A percentile compares a stretch with the other conserved stretches of the same genome.
These are phyloP conservation scores for Taphrina betulina DNA, from an alignment of 1,139 yeast species.

Conservation along the genomic window DNA sequence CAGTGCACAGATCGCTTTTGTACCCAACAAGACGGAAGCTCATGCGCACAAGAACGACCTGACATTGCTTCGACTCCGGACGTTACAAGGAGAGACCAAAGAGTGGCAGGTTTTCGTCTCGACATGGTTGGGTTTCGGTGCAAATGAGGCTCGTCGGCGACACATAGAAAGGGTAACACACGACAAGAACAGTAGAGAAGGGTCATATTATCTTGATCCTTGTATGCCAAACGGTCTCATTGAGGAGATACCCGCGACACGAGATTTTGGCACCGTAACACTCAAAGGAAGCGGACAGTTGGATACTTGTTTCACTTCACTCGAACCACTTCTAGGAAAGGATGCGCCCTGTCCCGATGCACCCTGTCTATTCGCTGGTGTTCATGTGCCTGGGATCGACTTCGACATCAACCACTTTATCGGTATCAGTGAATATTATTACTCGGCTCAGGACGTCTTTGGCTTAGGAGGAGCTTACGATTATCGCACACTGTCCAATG, in stretches of 20 bases:
- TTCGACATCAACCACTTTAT: slow-evolving; percentile 66
- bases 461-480: slow-evolving; percentile 47
- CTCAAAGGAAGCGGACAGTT: slow-evolving; percentile 61
- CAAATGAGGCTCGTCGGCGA: slow-evolving; percentile 62
- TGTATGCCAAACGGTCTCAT: slow-evolving; percentile 56
- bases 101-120: slow-evolving; percentile 62
- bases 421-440: slow-evolving; percentile 84
- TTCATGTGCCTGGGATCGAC: slow-evolving; percentile 65
- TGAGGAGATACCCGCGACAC: slow-evolving; percentile 35
- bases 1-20: slow-evolving; percentile 78
- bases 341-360: slow-evolving; percentile 48
- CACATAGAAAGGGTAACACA: slow-evolving; percentile 46
- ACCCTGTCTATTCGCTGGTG: slow-evolving; percentile 47
- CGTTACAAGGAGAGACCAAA: slow-evolving; percentile 46
- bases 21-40: slow-evolving; percentile 60
- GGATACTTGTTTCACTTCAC: slow-evolving; percentile 53
- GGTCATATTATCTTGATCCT: slow-evolving; percentile 51
- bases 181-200: slow-evolving; percentile 13
- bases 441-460: slow-evolving; percentile 57
- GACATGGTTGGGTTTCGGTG: slow-evolving; percentile 75
- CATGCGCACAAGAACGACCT: slow-evolving; percentile 57
- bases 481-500: slow-evolving; percentile 47
- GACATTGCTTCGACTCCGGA: slow-evolving; percentile 53
- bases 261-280: neutral
- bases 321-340: slow-evolving; percentile 56